Base-by-base conservation (phyloP, 1,284 basidiomycete species). In the Athelia sp. region DNA sequence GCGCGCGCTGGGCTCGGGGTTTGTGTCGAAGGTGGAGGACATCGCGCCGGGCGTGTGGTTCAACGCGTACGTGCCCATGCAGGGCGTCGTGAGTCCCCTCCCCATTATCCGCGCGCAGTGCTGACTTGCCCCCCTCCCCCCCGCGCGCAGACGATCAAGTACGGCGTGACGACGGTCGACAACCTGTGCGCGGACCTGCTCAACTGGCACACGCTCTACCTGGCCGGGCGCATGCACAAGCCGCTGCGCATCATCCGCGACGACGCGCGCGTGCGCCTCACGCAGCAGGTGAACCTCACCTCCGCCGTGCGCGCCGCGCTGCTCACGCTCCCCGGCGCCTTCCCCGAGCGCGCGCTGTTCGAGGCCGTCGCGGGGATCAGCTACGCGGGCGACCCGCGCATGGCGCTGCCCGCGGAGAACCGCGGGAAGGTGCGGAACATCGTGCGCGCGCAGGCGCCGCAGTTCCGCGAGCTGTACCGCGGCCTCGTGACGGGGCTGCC, bases 151-250 rank as follows among this genome's bases (percentile, higher is more conserved):
- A 85, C 80, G 46, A 90, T 98, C 70, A 99, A 99, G 71, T 99
- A 99, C 65, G 96, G 96, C n/a, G 86, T 98, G 22, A 94, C 96
- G 29, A 93, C 91, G 0, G 81, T 97, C 8, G 90, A 96, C 58
- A 87, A 86, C 50, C 78, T 99, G 24, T 93, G 90, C 58, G 78
- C 83, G 1, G 97, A 99, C 64, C 73, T 99, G 36, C 75, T 95
- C 38, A 90, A 93, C 60, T 99, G 97, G 96, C 81, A 85, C 42
- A 85, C 92, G 17, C 79, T 99, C 8, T 99, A 99, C 68, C 82
- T 98, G 43, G 89, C 93, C 1, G 97, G 96, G 0, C 80, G 96
- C 19, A 93, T 99, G 84, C 96, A 99, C 71, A 99, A 99, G 67
- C 96, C 97, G 0, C 76, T 94, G 45, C 82, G 91, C 42, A 91